Percentiles rank a stretch among this genome's conserved stretches.
Evolutionary conservation across 2,329 filamentous ascomycete species (phyloP).

Genomic region (Trichoderma gracile): DNA sequence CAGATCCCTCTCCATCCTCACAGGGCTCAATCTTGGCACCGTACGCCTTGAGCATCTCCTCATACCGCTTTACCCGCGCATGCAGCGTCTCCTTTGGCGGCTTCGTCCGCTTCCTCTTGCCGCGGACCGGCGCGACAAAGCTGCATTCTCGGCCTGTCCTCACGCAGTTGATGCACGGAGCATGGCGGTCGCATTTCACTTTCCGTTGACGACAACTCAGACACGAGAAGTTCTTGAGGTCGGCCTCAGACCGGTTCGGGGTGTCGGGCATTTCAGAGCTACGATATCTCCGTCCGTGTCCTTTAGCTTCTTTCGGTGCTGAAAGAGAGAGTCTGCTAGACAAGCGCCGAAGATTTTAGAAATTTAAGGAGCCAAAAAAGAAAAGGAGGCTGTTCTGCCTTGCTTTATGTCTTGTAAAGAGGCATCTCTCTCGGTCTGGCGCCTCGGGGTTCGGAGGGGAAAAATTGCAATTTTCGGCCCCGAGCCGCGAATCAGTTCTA

Average conservation of each 20-base stretch:
- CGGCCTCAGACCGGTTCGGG: not conserved
- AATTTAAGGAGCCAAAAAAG: not conserved
- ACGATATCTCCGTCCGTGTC: not conserved
- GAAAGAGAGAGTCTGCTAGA: not conserved
- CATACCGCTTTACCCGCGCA: constrained; percentile 13
- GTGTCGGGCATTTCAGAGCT: not conserved
- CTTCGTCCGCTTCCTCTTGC: constrained; percentile 11
- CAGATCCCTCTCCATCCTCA: not conserved
- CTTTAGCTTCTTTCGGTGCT: not conserved
- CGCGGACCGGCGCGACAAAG: constrained; percentile 2
- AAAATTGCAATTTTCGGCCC: constrained; percentile 10
- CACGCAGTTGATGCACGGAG: not conserved
- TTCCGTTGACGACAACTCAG: constrained; percentile 14
- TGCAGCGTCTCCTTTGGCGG: constrained; percentile 11
- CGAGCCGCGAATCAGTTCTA: constrained; percentile 4
- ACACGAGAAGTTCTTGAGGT: constrained; percentile 11
- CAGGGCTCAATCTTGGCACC: constrained; percentile 11
- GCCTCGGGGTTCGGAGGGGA: constrained; percentile 7
- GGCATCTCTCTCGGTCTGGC: not conserved
- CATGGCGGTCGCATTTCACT: constrained; percentile 8
- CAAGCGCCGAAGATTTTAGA: not conserved
- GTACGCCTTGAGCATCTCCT: constrained; percentile 8
- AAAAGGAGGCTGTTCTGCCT: not conserved
- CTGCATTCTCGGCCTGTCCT: constrained; percentile 6
- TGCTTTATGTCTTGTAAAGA: not conserved